These are phyloP conservation scores for Hibiscus tridactylites DNA, from an alignment of 345 rosid species.

Conservation along the genomic window DNA sequence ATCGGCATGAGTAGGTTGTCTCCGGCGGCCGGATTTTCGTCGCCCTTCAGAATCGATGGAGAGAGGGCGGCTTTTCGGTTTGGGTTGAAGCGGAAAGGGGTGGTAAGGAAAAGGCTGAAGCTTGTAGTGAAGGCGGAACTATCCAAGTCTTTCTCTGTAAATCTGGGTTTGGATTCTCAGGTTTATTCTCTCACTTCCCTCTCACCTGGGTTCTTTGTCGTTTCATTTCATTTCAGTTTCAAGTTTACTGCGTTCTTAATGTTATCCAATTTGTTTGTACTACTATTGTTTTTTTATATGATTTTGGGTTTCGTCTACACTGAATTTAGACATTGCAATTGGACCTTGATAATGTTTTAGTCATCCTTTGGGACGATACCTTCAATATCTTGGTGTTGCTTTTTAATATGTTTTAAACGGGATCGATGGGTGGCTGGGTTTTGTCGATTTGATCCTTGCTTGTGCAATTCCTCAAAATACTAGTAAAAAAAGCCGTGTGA, in stretches of 20 bases:
- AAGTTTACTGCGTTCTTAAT: conserved; percentile 5
- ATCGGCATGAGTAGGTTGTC: conserved; percentile 37
- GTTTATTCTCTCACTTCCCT: conserved; percentile 19
- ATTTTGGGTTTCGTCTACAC: neutral
- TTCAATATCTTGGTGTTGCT: too few species aligned
- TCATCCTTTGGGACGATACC: neutral
- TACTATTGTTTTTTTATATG: neutral
- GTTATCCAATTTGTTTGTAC: neutral
- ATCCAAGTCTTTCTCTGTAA: conserved; percentile 45
- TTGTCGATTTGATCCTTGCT: neutral
- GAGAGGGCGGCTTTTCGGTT: conserved; percentile 23
- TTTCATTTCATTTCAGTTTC: neutral
- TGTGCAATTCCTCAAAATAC: neutral
- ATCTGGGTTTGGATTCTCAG: conserved; percentile 72
- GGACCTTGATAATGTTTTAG: neutral
- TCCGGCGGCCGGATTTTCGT: conserved; percentile 37
- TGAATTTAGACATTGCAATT: neutral
- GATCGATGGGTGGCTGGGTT: neutral
- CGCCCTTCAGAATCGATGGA: conserved; percentile 20
- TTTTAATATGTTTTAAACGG: neutral
- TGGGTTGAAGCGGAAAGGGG: conserved; percentile 27
- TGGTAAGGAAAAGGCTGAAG: conserved; percentile 32
- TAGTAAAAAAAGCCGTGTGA: neutral
- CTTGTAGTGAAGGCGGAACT: conserved; percentile 51
- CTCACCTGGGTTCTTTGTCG: neutral